Evolutionary conservation across 352 stramenopile genomes (phyloP), one percentile per base, ranked within the genome.

Genomic region (Vaucheria bursata): DNA sequence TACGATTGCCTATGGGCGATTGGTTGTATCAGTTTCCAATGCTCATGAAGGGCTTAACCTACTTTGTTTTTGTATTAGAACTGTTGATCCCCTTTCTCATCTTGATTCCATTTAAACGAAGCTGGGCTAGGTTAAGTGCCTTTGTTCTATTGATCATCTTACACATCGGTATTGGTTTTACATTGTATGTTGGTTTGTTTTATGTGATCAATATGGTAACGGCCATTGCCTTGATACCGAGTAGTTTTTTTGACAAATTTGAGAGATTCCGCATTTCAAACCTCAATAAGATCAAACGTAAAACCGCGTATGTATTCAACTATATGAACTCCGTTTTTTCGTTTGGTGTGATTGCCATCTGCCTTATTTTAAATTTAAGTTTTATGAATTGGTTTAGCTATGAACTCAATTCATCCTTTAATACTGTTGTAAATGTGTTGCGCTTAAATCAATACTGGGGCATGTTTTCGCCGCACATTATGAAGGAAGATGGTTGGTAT

Each of bases 391-490:
- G 45, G 45, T 59, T 59, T 59, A 25, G 25, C 25, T 59, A 59
- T 59, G 45, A 59, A 59, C 25, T 59, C 18, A 59, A 25, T 18
- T 18, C 18, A 59, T 18, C 18, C 18, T 18, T 59, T 59, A 18
- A 25, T 18, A 18, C 18, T 59, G 12, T 25, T 59, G 45, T 59
- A 59, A 59, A 59, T 59, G 45, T 25, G 45, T 25, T 59, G 18
- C 18, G 45, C 18, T 59, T 59, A 59, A 25, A 59, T 59, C 45
- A 59, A 59, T 59, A 59, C 45, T 59, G 45, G 45, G 45, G 45
- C 18, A 59, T 59, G 45, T 59, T 59, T 25, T 59, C 45, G 45
- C 45, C 45, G 12, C 18, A 25, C 45, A 59, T 59, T 59, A 18
- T 59, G 25, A 59, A 59, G 25, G 25, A 59, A 59, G 45, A 59